A percentile compares a stretch with the other conserved stretches of the same genome.
These are phyloP conservation scores for Straminergon stramineum DNA, from an alignment of 225 moss, liverwort and hornwort genomes.

Conservation along the genomic window DNA sequence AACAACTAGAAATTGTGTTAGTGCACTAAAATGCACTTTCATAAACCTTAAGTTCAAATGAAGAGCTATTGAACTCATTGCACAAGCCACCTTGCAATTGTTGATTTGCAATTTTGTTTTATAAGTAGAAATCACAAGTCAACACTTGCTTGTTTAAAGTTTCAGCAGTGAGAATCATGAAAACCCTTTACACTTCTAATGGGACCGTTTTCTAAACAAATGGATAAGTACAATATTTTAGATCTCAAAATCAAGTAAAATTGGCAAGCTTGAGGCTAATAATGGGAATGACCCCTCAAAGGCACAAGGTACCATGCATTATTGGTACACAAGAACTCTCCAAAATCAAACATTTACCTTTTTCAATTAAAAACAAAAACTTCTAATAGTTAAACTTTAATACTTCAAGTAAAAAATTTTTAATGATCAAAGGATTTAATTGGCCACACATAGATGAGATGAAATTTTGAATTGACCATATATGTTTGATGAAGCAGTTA, in stretches of 20 bases:
- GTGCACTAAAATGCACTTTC: too few species aligned
- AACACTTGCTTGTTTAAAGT: too few species aligned
- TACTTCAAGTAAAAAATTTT: too few species aligned
- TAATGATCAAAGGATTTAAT: neutral
- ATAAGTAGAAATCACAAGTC: too few species aligned
- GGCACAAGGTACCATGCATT: neutral
- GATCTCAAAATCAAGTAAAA: neutral
- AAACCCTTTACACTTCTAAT: neutral
- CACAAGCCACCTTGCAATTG: too few species aligned
- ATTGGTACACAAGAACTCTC: neutral
- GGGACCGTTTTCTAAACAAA: neutral
- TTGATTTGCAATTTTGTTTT: too few species aligned
- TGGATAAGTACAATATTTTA: neutral
- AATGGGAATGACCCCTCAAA: neutral
- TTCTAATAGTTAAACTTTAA: neutral
- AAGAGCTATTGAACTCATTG: too few species aligned
- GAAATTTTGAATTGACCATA: neutral
- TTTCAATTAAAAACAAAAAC: neutral
- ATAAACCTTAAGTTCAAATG: too few species aligned
- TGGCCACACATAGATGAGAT: neutral
- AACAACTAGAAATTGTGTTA: too few species aligned
- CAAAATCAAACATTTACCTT: neutral
- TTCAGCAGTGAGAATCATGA: neutral
- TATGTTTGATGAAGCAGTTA: rapidly evolving
- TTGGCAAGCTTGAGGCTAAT: neutral